Evolutionary conservation across 2,329 filamentous ascomycete genomes (phyloP).

Genomic region (Cercospora sp.): DNA sequence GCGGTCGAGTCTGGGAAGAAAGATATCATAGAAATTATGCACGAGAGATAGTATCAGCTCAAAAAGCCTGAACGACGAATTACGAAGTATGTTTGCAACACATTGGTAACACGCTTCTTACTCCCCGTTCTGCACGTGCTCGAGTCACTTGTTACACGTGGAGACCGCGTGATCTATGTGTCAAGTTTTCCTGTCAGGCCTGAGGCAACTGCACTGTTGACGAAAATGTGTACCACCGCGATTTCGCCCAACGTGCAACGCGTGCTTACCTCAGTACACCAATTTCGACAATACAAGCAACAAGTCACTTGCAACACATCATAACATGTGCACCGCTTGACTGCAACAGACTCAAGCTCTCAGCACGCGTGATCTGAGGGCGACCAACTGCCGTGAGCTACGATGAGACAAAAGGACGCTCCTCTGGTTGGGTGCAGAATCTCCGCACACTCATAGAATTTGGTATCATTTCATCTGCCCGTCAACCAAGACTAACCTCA

Average conservation of each 20-base stretch:
- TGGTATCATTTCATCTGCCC: conserved; percentile 1
- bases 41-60: not conserved
- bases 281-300: not conserved
- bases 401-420: not conserved
- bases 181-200: not conserved
- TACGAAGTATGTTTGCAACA: not conserved
- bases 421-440: not conserved
- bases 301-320: not conserved
- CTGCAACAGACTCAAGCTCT: not conserved
- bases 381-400: not conserved
- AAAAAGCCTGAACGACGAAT: not conserved
- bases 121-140: not conserved
- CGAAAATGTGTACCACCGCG: not conserved
- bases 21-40: not conserved
- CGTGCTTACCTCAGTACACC: too few species aligned
- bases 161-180: not conserved
- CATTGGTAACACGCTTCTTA: not conserved
- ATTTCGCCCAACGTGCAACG: not conserved
- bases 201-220: not conserved
- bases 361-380: too few species aligned
- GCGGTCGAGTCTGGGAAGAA: not conserved
- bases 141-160: not conserved
- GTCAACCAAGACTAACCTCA: conserved; percentile 4
- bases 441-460: not conserved
- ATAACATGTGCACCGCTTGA: not conserved